These are phyloP conservation scores for Thalassiosira exigua DNA, from an alignment of 352 stramenopile genomes.

Conservation along the genomic window DNA sequence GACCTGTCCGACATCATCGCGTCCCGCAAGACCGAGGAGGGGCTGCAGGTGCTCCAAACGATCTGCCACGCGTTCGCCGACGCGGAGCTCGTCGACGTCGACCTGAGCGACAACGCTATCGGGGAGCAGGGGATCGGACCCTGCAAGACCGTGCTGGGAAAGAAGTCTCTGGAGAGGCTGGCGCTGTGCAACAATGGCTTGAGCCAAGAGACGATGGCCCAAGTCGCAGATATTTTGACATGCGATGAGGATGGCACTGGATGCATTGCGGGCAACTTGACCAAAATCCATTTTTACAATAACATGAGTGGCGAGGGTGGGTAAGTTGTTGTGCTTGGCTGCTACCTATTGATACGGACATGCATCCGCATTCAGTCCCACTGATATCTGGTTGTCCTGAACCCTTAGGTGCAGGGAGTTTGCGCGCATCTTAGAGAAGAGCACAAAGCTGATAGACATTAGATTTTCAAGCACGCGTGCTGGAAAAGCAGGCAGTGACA, in stretches of 20 bases:
- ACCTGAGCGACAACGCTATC: conserved; percentile 95
- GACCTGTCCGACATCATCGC: conserved; percentile 93
- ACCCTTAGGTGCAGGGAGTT: conserved; percentile 82
- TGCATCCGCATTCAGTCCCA: too few species aligned
- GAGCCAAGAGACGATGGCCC: conserved; percentile 88
- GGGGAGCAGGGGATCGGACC: conserved; percentile 92
- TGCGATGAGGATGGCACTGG: conserved; percentile 70
- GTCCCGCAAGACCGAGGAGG: conserved; percentile 89
- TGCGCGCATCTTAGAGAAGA: conserved; percentile 86
- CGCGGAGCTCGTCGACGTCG: conserved; percentile 87
- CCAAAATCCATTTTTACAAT: conserved; percentile 94
- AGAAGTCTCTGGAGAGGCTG: conserved; percentile 86
- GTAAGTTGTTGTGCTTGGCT: conserved; percentile 46
- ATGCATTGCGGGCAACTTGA: conserved; percentile 77
- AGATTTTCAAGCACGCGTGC: conserved; percentile 93
- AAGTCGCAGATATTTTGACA: conserved; percentile 88
- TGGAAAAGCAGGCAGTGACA: conserved; percentile 87
- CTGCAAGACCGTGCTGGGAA: conserved; percentile 88
- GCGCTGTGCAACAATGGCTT: conserved; percentile 96
- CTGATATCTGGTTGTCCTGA: too few species aligned
- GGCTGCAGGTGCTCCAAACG: conserved; percentile 87
- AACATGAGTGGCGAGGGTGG: conserved; percentile 96
- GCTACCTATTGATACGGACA: not conserved
- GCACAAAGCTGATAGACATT: conserved; percentile 89
- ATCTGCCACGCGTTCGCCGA: conserved; percentile 87